Percentiles rank a stretch among this genome's conserved stretches.
phyloP scores from a whole-genome alignment of 1,139 yeast species.

The Wickerhamomyces sp. region DNA sequence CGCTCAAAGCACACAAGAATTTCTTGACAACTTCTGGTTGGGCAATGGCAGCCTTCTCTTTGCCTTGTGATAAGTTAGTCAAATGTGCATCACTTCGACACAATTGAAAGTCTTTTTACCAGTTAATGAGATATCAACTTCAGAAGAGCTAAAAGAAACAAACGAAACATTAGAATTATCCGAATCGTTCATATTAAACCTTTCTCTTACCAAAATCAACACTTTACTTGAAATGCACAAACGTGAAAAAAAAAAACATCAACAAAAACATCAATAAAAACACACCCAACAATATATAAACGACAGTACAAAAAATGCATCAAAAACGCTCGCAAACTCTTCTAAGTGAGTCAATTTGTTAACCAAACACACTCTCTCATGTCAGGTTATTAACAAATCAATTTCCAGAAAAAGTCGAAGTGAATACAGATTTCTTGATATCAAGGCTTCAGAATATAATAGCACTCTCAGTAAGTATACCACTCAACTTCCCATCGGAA shows the following conservation, averaged over 20 bases:
- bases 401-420: slow-evolving; percentile 26
- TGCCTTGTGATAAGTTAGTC: too few relatives aligned
- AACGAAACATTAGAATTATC: too few relatives aligned
- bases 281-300: slow-evolving; percentile 1
- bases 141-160: too few relatives aligned
- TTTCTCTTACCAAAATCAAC: too few relatives aligned
- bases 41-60: slow-evolving; percentile 13
- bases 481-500: background rate
- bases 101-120: background rate
- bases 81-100: too few relatives aligned
- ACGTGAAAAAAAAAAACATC: too few relatives aligned
- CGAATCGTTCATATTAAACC: too few relatives aligned
- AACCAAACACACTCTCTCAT: background rate
- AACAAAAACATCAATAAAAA: background rate
- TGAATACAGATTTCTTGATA: slow-evolving; percentile 29
- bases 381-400: background rate
- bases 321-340: slow-evolving; percentile 25
- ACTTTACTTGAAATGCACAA: too few relatives aligned
- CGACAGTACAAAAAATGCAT: slow-evolving; percentile 10
- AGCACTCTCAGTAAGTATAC: slow-evolving; percentile 22
- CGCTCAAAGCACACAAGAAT: slow-evolving; percentile 30
- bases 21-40: slow-evolving; percentile 44
- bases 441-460: slow-evolving; percentile 30
- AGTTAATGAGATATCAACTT: too few relatives aligned
- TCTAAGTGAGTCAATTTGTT: slow-evolving; percentile 17